phyloP scores from a whole-genome alignment of 2,329 filamentous ascomycete species.

The Bertia moriformis region DNA sequence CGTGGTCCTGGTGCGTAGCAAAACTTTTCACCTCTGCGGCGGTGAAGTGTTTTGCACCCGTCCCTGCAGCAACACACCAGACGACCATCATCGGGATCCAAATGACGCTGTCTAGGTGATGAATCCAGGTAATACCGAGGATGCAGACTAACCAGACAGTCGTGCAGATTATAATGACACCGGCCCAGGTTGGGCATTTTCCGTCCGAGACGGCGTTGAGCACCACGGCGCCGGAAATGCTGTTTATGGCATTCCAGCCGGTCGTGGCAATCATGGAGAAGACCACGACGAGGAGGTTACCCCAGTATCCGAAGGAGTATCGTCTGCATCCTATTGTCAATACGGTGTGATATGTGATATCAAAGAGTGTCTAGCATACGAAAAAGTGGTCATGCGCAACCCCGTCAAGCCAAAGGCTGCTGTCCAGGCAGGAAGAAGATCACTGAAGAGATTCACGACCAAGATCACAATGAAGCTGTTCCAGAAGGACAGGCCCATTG shows the following conservation, averaged over 20 bases:
- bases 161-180: conserved; percentile 20
- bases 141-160: conserved; percentile 15
- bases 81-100: conserved; percentile 17
- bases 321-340: conserved; percentile 9
- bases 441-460: conserved; percentile 14
- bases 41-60: conserved; percentile 16
- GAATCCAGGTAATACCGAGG: conserved; percentile 20
- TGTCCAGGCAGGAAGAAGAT: conserved; percentile 10
- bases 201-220: conserved; percentile 18
- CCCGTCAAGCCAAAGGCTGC: conserved; percentile 16
- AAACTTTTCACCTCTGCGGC: conserved; percentile 10
- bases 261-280: conserved; percentile 20
- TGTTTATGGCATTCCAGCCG: conserved; percentile 21
- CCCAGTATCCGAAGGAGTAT: conserved; percentile 21
- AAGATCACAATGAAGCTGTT: conserved; percentile 19
- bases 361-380: neutral
- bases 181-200: conserved; percentile 17
- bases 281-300: conserved; percentile 16
- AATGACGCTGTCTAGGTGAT: conserved; percentile 16
- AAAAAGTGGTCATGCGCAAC: conserved; percentile 15
- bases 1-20: conserved; percentile 14
- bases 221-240: conserved; percentile 17
- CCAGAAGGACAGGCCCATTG: conserved; percentile 17
- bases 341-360: too few species aligned
- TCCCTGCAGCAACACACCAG: conserved; percentile 19